Base-by-base conservation (phyloP, 164 flowering plant genomes). In the Macadamia tetraphylla region DNA sequence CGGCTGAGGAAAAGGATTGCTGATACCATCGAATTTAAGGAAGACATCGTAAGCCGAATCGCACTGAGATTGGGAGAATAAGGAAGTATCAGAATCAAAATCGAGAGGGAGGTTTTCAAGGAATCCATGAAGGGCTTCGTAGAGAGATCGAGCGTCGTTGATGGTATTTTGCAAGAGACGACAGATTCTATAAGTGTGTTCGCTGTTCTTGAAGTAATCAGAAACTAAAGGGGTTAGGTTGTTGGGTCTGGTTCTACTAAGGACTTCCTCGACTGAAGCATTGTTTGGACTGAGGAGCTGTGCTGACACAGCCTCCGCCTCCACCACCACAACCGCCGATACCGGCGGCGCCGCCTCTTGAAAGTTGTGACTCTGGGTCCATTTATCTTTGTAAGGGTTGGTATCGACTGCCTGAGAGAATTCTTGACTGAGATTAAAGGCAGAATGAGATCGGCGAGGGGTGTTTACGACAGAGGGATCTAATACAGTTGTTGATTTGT, bases 121-220 rank as follows among this genome's bases (percentile, higher is more conserved):
- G 56, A 89, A 81, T 29, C 64, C 71, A n/a, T 70, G 66, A 15
- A 94, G 68, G 12, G 86, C 84, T 43, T 71, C 29, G 66, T 90
- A 88, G n/a, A 80, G 64, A 29, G 62, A 48, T 1, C 87, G 91
- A 51, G 92, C 92, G 14, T 66, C 77, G 4, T 31, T 64, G 46
- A 86, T 32, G 71, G 81, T 58, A 17, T 67, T 79, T 58, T 75
- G 74, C 15, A 91, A 84, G 62, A 58, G 67, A 40, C 87, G 76
- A 73, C 84, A 87, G 52, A 86, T 77, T 52, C 57, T 71, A 59
- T 83, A 81, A 18, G 87, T 79, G 42, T 76, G 63, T 69, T 91
- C 97, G 67, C 89, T 89, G 71, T 82, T 83, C 29, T 86, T 75
- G 58, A 94, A 94, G 76, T 84, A 94, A 55, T 76, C 15, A 7